A percentile compares a stretch with the other conserved stretches of the same genome.
phyloP scores from a whole-genome alignment of 2,329 filamentous ascomycete genomes.

The Hymenoscyphus infarciens region DNA sequence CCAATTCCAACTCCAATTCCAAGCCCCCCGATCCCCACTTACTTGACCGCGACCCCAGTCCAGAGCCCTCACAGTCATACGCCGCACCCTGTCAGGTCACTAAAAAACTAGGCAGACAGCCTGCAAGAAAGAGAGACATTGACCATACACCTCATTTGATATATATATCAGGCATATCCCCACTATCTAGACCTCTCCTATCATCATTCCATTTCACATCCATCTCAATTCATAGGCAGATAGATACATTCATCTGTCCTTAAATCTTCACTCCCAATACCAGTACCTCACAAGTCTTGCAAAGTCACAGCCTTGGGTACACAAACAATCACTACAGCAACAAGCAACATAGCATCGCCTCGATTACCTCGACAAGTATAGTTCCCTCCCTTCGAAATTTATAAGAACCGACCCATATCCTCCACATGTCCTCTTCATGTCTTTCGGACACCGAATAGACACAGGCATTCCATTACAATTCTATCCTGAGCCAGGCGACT shows the following conservation, averaged over 20 bases:
- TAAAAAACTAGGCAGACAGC: conserved; percentile 14
- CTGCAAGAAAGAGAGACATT: conserved; percentile 5
- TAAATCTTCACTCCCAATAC: not conserved
- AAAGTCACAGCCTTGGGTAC: conserved; percentile 3
- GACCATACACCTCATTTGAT: not conserved
- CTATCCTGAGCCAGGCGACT: conserved; percentile 33
- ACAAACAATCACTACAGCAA: conserved; percentile 2
- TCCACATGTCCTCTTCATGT: conserved; percentile 33
- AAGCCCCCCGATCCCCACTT: not conserved
- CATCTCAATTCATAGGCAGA: conserved; percentile 13
- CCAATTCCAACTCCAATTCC: not conserved
- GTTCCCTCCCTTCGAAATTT: conserved; percentile 18
- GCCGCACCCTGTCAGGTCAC: conserved; percentile 4
- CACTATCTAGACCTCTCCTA: conserved; percentile 18
- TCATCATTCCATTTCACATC: conserved; percentile 14
- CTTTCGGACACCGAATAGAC: conserved; percentile 29
- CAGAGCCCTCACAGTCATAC: not conserved
- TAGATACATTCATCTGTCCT: conserved; percentile 15
- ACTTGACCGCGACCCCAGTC: not conserved
- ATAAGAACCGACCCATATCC: conserved; percentile 15
- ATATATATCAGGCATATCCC: conserved; percentile 16
- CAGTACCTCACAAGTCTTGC: not conserved
- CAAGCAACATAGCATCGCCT: conserved; percentile 12
- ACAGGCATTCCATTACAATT: conserved; percentile 30
- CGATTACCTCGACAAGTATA: conserved; percentile 17